These are phyloP conservation scores for Amaranthus palmeri DNA, from an alignment of 148 eudicot genomes.

Conservation along the genomic window DNA sequence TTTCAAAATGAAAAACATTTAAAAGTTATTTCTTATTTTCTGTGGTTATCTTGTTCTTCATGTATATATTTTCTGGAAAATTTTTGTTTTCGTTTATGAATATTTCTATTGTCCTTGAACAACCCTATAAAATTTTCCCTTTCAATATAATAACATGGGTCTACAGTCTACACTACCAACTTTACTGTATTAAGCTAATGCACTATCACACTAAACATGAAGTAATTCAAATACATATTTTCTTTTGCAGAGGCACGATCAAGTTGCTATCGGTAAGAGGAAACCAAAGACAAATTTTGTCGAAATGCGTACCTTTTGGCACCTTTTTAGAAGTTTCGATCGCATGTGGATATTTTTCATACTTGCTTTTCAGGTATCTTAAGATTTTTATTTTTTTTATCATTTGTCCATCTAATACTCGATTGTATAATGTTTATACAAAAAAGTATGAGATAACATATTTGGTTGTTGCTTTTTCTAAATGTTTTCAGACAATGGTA, in stretches of 20 bases:
- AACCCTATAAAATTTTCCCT: background rate
- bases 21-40: background rate
- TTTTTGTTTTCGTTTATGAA: background rate
- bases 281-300: slow-evolving; percentile 92
- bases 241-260: slow-evolving; percentile 46
- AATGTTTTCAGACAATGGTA: slow-evolving; percentile 70
- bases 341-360: slow-evolving; percentile 90
- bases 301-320: slow-evolving; percentile 90
- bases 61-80: background rate
- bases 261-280: slow-evolving; percentile 48
- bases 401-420: background rate
- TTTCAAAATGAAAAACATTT: background rate
- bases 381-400: background rate
- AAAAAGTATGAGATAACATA: background rate
- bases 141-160: background rate
- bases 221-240: slow-evolving; percentile 10
- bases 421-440: background rate
- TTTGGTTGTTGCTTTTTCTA: slow-evolving; percentile 2
- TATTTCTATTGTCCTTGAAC: background rate
- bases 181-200: background rate
- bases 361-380: slow-evolving; percentile 25
- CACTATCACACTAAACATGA: background rate
- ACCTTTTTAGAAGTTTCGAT: slow-evolving; percentile 87
- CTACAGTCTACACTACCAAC: background rate
- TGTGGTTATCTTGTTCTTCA: background rate